Base-by-base conservation (phyloP, 2,329 filamentous ascomycete genomes). In the Hymenoscyphus albidus region DNA sequence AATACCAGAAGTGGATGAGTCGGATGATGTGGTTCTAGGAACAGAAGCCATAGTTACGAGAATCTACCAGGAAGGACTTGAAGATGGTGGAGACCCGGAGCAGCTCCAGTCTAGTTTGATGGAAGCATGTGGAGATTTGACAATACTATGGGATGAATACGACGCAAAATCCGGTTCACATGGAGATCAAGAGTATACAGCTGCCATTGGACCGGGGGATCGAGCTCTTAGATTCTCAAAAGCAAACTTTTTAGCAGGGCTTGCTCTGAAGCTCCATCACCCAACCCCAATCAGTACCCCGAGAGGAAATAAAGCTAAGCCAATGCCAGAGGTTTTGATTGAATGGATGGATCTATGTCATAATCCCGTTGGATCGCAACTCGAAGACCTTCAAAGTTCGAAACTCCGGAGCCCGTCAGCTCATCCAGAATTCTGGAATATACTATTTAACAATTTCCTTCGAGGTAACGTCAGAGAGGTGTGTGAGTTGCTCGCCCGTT, bases 351-450 rank as follows among this genome's bases (percentile, higher is more conserved):
- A 91, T 62, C 81, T 82, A 16, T 85, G 91, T 72, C 92, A 97
- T 74, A 87, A 90, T 67, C 83, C 89, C 32, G 90, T 90, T 71
- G 82, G 83, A 1, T 82, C 86, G 61, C 89, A 93, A 71, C 80
- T 90, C 31, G 80, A 86, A 44, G 81, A 87, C 3, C 83, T 97
- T 31, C 79, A 85, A 67, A 54, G 12, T 18, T 81, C 82, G 35
- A 78, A 87, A 70, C 82, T 82, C 57, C 90, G 91, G 0, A 90
- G 90, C 65, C 91, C 93, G 27, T 89, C 92, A 1, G 86, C 87
- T 55, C 91, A 95, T 72, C 80, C 83, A 32, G 81, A 90, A 42
- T 98, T 92, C 77, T 98, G 94, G 94, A 91, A 93, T 73, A 87
- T 87, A 1, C 80, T 97, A n/a, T 90, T 89, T 70, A 85, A 86